phyloP scores from a whole-genome alignment of 345 rosid species.

The Psidium guajava region DNA sequence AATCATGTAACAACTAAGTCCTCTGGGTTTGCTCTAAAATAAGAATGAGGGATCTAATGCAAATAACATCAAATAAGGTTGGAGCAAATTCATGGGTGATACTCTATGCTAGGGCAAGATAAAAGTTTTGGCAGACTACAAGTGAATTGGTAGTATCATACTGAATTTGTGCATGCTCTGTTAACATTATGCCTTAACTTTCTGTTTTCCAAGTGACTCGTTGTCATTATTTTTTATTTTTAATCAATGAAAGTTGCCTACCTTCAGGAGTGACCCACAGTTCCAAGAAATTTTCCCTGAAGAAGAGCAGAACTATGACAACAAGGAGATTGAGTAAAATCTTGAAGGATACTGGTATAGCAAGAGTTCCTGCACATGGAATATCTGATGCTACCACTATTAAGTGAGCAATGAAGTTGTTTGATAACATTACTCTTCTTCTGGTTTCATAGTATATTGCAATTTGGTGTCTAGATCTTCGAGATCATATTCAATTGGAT shows the following conservation, averaged over 20 bases:
- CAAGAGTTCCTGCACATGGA: background rate
- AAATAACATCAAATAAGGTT: background rate
- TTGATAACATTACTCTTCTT: background rate
- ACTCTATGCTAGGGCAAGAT: background rate
- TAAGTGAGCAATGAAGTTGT: constrained; percentile 19
- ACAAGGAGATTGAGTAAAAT: background rate
- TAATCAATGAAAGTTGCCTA: background rate
- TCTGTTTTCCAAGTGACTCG: background rate
- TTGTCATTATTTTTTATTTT: background rate
- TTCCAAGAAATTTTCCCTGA: constrained; percentile 3
- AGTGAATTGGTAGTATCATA: background rate
- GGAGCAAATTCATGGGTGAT: background rate
- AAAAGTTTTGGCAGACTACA: background rate
- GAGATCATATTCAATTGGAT: background rate
- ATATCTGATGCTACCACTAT: constrained; percentile 1
- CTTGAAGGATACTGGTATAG: constrained; percentile 4
- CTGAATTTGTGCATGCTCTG: background rate
- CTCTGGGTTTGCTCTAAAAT: background rate
- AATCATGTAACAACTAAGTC: background rate
- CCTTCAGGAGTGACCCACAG: background rate
- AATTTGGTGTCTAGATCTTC: background rate
- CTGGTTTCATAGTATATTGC: background rate
- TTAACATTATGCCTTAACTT: background rate
- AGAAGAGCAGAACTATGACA: background rate
- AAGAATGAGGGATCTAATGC: background rate